Percentiles rank a stretch among this genome's conserved stretches.
These are phyloP conservation scores for Panaeolus papilionaceus DNA, from an alignment of 768 basidiomycete species.

Conservation along the genomic window DNA sequence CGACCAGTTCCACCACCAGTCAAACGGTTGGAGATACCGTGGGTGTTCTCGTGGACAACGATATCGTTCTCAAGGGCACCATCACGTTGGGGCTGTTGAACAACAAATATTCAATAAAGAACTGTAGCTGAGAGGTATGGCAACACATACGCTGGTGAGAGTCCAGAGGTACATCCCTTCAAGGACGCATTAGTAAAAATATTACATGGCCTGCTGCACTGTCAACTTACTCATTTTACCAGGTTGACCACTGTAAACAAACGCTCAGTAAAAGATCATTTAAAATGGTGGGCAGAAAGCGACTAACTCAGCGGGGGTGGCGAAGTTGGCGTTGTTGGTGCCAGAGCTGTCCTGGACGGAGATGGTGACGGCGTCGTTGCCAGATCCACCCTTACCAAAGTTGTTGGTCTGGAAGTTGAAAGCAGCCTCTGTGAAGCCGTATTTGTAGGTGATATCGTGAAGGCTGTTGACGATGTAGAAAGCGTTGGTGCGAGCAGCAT, in stretches of 20 bases:
- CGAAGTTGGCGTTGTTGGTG: conserved; percentile 52
- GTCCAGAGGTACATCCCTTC: conserved; percentile 42
- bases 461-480: conserved; percentile 67
- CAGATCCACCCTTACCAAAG: conserved; percentile 56
- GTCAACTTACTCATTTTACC: conserved; percentile 20
- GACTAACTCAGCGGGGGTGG: conserved; percentile 49
- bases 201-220: conserved; percentile 24
- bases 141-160: conserved; percentile 30
- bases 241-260: conserved; percentile 26
- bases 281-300: not conserved
- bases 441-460: conserved; percentile 49
- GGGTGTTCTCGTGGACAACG: conserved; percentile 52
- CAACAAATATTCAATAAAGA: not conserved
- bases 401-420: conserved; percentile 64
- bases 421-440: conserved; percentile 59
- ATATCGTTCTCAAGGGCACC: conserved; percentile 69
- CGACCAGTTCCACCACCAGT: conserved; percentile 62
- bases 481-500: conserved; percentile 55
- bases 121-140: not conserved
- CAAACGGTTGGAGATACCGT: conserved; percentile 51
- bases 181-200: not conserved
- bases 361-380: conserved; percentile 54
- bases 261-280: conserved; percentile 21
- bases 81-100: conserved; percentile 53
- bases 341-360: conserved; percentile 58